Conservation (phyloP, 768 basidiomycete species). For the Rubroboletus pulcherrimus region DNA sequence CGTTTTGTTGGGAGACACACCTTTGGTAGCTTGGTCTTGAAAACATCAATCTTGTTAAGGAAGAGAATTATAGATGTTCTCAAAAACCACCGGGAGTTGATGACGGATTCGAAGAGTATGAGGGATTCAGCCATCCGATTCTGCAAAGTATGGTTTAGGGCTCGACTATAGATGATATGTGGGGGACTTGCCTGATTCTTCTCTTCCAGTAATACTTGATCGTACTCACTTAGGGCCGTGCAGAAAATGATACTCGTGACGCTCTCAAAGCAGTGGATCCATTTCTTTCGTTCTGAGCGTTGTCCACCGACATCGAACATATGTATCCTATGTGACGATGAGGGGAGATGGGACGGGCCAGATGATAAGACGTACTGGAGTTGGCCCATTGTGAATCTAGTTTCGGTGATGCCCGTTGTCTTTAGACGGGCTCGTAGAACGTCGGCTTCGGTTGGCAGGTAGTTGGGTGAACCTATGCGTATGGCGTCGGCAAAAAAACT, state of each 20-base stretch:
- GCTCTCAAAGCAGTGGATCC: constrained; percentile 79
- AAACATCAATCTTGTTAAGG: constrained; percentile 72
- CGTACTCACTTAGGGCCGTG: constrained; percentile 71
- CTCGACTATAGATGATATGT: not conserved
- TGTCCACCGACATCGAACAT: constrained; percentile 84
- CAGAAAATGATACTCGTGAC: constrained; percentile 80
- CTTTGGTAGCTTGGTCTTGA: constrained; percentile 70
- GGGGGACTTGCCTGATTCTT: constrained; percentile 27
- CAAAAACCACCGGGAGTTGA: constrained; percentile 78
- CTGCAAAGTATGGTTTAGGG: constrained; percentile 28
- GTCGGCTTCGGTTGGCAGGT: constrained; percentile 82
- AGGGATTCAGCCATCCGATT: constrained; percentile 77
- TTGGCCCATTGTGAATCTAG: constrained; percentile 69
- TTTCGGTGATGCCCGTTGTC: constrained; percentile 89
- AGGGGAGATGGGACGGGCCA: not conserved
- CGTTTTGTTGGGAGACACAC: not conserved
- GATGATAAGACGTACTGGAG: constrained; percentile 42
- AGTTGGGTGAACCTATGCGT: constrained; percentile 80
- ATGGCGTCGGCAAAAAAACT: constrained; percentile 85
- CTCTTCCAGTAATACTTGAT: constrained; percentile 68
- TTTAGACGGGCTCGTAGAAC: constrained; percentile 86
- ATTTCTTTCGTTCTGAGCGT: constrained; percentile 76
- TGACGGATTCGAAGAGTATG: constrained; percentile 70
- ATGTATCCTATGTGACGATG: constrained; percentile 38
- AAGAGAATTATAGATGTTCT: constrained; percentile 64